Evolutionary conservation across 2,329 filamentous ascomycete genomes (phyloP).

Genomic region (Talaromyces sp.): DNA sequence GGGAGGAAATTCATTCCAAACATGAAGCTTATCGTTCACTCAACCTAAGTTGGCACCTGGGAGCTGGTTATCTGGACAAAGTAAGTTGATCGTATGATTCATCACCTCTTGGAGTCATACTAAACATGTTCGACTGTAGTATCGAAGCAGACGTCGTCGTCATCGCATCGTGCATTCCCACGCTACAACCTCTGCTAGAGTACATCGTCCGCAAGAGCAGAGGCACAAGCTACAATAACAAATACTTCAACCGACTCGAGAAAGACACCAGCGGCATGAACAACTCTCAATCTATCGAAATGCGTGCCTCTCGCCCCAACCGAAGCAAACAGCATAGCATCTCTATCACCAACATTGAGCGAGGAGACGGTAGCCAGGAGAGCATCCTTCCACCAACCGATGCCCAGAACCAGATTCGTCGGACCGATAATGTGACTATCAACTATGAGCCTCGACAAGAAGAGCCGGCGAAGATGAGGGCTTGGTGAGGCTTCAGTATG

Average conservation of each 20-base stretch:
- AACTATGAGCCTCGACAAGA: constrained; percentile 21
- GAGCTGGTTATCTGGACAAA: constrained; percentile 47
- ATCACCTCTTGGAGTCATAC: neutral
- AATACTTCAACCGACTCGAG: constrained; percentile 16
- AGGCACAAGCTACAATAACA: constrained; percentile 14
- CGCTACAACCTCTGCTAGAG: constrained; percentile 32
- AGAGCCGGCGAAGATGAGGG: neutral
- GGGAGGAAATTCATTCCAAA: neutral
- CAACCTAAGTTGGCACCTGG: constrained; percentile 32
- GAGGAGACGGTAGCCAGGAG: constrained; percentile 20
- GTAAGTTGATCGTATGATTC: constrained; percentile 25
- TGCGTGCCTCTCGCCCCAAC: constrained; percentile 4
- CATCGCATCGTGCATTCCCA: constrained; percentile 35
- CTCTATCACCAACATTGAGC: constrained; percentile 14
- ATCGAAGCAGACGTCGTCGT: constrained; percentile 33
- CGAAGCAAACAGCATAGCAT: constrained; percentile 13
- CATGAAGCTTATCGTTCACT: constrained; percentile 10
- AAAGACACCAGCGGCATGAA: constrained; percentile 13
- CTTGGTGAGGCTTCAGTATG: constrained; percentile 1
- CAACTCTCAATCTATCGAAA: constrained; percentile 14
- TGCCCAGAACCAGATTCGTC: constrained; percentile 19
- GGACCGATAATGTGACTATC: constrained; percentile 24
- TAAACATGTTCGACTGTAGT: constrained; percentile 17
- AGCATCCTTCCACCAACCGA: constrained; percentile 19
- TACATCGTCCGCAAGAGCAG: constrained; percentile 16